Evolutionary conservation across 2,329 filamentous ascomycete species (phyloP), one percentile per base, ranked within the genome.

Genomic region (Lanzia echinophila): DNA sequence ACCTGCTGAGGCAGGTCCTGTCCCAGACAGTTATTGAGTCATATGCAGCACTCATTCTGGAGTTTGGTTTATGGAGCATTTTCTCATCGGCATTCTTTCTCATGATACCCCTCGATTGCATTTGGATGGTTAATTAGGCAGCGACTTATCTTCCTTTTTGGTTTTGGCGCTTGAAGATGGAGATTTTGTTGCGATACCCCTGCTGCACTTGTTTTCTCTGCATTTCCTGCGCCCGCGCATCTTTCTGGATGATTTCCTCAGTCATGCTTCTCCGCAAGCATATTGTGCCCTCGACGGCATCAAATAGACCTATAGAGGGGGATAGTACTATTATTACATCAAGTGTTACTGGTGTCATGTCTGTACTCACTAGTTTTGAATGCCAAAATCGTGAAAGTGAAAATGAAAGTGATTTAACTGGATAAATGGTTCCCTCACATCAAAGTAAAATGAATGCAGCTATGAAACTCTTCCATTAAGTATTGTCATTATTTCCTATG

Each of bases 401-500:
- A n/a, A n/a, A n/a, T n/a, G n/a, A n/a, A n/a, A n/a, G n/a, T n/a
- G n/a, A n/a, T n/a, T n/a, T n/a, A n/a, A n/a, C n/a, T n/a, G n/a
- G n/a, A n/a, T n/a, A n/a, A n/a, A n/a, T n/a, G n/a, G n/a, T 28
- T 28, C 24, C 4, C 24, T 28, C 24, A 28, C 8, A 28, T 8
- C 4, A 28, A 28, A 4, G 24, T 28, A 28, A 4, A 28, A 28
- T 28, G 24, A 4, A 4, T 28, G 24, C 24, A 28, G 24, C 24
- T 2, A n/a, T 13, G 44, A 20, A 22, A 19, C 20, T 11, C 3
- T 42, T 42, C 39, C 44, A 48, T 53, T 53, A 48, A 34, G 36
- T 45, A 38, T 41, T 28, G 42, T 53, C 31, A n/a, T 48, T 42
- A 32, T 45, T 39, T 48, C 41, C 15, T 48, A 13, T n/a, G 36